A percentile compares a stretch with the other conserved stretches of the same genome.
Conservation (phyloP, 768 basidiomycete species). For the Lactifluus rugatus region DNA sequence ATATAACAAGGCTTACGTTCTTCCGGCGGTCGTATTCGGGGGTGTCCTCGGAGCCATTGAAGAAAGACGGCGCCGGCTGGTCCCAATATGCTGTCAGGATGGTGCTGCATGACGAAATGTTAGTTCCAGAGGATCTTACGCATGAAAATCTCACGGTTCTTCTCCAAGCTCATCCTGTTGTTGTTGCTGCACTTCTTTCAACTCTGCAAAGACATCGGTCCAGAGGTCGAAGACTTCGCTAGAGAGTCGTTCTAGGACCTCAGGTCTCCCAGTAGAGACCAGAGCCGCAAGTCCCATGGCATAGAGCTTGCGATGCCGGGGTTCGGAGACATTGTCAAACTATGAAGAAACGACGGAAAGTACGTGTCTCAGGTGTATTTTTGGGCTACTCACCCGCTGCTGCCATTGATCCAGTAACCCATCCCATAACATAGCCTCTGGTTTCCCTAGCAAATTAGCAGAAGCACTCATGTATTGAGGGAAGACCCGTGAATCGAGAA, state of each 20-base stretch:
- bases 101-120: conserved; percentile 14
- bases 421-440: conserved; percentile 53
- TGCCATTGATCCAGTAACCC: conserved; percentile 72
- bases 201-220: conserved; percentile 81
- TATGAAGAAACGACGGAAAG: conserved; percentile 25
- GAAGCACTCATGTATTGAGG: conserved; percentile 58
- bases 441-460: conserved; percentile 36
- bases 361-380: neutral
- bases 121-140: neutral
- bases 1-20: conserved; percentile 36
- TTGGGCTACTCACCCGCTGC: conserved; percentile 47
- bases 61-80: conserved; percentile 48
- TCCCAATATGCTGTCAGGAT: conserved; percentile 64
- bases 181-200: conserved; percentile 51
- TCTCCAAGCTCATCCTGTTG: conserved; percentile 21
- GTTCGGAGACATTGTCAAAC: conserved; percentile 90
- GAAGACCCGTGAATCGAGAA: conserved; percentile 60
- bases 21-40: conserved; percentile 70
- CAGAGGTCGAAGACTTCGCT: conserved; percentile 79
- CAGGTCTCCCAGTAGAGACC: conserved; percentile 61
- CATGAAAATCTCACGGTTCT: conserved; percentile 2
- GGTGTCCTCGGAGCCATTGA: conserved; percentile 56
- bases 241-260: conserved; percentile 61
- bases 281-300: conserved; percentile 76
- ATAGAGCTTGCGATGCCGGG: conserved; percentile 70